These are phyloP conservation scores for Calocybe gangraenosa DNA, from an alignment of 768 basidiomycete species.

Conservation along the genomic window DNA sequence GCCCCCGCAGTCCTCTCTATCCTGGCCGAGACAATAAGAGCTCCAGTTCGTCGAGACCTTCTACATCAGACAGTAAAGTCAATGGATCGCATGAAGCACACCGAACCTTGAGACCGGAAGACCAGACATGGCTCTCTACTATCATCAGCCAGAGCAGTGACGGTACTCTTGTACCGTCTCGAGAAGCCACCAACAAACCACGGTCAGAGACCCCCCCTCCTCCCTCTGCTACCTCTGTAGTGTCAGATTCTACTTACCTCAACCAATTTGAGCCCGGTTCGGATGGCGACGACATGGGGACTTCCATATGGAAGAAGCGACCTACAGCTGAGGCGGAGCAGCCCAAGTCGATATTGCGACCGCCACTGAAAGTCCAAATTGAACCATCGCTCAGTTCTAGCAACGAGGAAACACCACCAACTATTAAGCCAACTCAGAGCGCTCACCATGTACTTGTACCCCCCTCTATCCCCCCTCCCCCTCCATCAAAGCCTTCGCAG, in stretches of 20 bases:
- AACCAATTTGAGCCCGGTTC: conserved; percentile 39
- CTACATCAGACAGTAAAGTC: conserved; percentile 22
- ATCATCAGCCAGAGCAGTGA: conserved; percentile 20
- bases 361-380: conserved; percentile 43
- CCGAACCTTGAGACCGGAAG: conserved; percentile 26
- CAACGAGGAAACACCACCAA: conserved; percentile 6
- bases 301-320: conserved; percentile 38
- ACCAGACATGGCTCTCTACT: conserved; percentile 23
- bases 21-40: conserved; percentile 29
- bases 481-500: conserved; percentile 16
- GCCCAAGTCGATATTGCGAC: conserved; percentile 31
- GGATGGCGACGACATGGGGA: conserved; percentile 40
- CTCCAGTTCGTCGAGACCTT: conserved; percentile 18
- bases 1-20: conserved; percentile 41
- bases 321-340: conserved; percentile 26
- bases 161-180: conserved; percentile 20
- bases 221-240: conserved; percentile 16
- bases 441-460: conserved; percentile 17
- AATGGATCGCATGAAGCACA: conserved; percentile 14
- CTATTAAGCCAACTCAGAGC: neutral
- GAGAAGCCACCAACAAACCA: neutral
- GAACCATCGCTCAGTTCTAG: conserved; percentile 20
- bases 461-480: conserved; percentile 18
- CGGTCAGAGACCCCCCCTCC: conserved; percentile 19
- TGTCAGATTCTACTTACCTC: conserved; percentile 12